Base-by-base conservation (phyloP, 2,329 filamentous ascomycete genomes). In the Paecilomyces niveus region DNA sequence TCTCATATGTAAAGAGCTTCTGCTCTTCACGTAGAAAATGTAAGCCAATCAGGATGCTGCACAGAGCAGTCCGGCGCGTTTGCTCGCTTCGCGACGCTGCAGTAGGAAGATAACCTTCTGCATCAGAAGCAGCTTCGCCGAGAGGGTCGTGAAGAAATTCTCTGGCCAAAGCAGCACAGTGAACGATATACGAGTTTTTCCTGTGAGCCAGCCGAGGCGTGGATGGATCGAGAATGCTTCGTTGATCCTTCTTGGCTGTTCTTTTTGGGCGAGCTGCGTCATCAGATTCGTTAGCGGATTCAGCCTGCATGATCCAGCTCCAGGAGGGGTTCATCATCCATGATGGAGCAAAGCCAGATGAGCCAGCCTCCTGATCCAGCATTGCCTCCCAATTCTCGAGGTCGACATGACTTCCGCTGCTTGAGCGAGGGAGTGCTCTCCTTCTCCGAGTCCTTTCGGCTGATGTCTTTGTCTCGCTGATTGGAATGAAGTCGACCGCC, bases 21-120 rank as follows among this genome's bases (percentile, higher is more conserved):
- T 89, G 82, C 70, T 99, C 94, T 71, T 99, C 93, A 0, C 89
- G 82, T n/a, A 96, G 78, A 2, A 97, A 79, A 74, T 99, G 94
- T 11, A 99, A 78, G 0, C 85, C 88, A 45, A 87, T 78, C 63
- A 95, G 78, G 39, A 93, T 82, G 55, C 89, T 80, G 67, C 89
- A 83, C 69, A 88, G 77, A 33, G 89, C 81, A 57, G 85, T 86
- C 58, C 83, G 80, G 51, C 85, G 82, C 54, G 80, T 79, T 58
- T 84, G 83, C 55, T 77, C 75, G 39, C 82, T 77, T 57, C 79
- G 82, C 55, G 81, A 75, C 62, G 67, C 71, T 32, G 73, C 83
- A 0, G 86, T 89, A 29, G 89, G 88, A 57, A 92, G 77, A 67
- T 86, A 89, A 1, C 88, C 87, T 9, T 80, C 74, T 3, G 73